Evolutionary conservation across 1,284 basidiomycete species (phyloP).

Genomic region (Trichosporon sp.): DNA sequence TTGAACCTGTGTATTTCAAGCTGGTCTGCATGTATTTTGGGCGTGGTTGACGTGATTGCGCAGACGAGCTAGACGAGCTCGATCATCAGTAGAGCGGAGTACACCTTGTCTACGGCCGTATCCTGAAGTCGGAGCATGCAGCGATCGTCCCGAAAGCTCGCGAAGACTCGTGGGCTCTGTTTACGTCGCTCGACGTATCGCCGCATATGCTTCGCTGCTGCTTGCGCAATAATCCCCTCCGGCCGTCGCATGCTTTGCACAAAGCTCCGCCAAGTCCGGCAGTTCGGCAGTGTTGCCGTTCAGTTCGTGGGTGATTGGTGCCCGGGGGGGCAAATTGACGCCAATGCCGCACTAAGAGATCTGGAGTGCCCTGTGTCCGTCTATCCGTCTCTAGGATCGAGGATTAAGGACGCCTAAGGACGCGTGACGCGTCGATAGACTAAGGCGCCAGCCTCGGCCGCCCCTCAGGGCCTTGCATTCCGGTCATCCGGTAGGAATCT

Average conservation of each 20-base stretch:
- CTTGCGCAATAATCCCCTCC: background rate
- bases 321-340: background rate
- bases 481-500: background rate
- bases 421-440: background rate
- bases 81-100: background rate
- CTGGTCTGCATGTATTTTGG: background rate
- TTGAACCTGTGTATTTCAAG: background rate
- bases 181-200: no score
- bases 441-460: no score
- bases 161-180: no score
- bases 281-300: background rate
- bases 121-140: background rate
- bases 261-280: background rate
- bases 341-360: slow-evolving; percentile 2
- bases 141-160: no score
- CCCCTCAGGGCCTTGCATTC: background rate
- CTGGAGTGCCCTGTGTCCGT: background rate
- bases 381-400: no score
- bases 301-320: background rate
- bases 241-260: background rate
- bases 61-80: background rate
- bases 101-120: background rate
- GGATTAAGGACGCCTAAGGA: background rate
- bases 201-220: background rate
- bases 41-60: background rate